Evolutionary conservation across 495 filamentous ascomycete genomes (phyloP), one percentile per base, ranked within the genome.

Genomic region (Lasiosphaeris hirsuta): DNA sequence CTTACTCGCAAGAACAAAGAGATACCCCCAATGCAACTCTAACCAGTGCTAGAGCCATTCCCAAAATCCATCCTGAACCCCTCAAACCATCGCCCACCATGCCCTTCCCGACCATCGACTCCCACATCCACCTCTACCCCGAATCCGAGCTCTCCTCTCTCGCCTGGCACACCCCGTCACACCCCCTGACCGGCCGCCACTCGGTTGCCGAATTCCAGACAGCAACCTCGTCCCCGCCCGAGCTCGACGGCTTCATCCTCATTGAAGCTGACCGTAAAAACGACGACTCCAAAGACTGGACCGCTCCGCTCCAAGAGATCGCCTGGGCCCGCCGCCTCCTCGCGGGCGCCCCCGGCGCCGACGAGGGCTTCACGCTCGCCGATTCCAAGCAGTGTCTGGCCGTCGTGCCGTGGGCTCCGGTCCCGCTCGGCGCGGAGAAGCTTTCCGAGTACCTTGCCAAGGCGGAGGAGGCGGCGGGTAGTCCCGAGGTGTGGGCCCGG

Each of bases 71-170:
- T 14, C 18, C n/a, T 6, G 6, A 6, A 30, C 17, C 23, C 4
- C 9, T 35, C 11, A 1, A 47, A 50, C 17, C 11, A 39, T n/a
- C 17, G 5, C n/a, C 36, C 23, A 54, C 7, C 55, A 48, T 47
- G 34, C 23, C 61, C 40, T 66, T 72, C 56, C 71, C 68, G 58
- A 81, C 92, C 51, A 78, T 96, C 54, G 92, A 96, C 74, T 86
- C 90, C 8, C 92, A 96, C 75, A 86, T 96, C 72, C 92, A 96
- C 72, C 85, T 95, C 67, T 94, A 83, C 73, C 85, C 87, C 58
- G 67, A 74, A 49, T 79, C 83, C 37, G 86, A 91, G 60, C 68
- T 87, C 35, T 58, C 72, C 46, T 79, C 80, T 23, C 75, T 92
- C 42, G 70, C 81, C 54, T 96, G 90, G 90, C 68, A 65, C 61